A percentile compares a stretch with the other conserved stretches of the same genome.
Conservation (phyloP, 2,329 filamentous ascomycete genomes). For the Calonectria pteridis region DNA sequence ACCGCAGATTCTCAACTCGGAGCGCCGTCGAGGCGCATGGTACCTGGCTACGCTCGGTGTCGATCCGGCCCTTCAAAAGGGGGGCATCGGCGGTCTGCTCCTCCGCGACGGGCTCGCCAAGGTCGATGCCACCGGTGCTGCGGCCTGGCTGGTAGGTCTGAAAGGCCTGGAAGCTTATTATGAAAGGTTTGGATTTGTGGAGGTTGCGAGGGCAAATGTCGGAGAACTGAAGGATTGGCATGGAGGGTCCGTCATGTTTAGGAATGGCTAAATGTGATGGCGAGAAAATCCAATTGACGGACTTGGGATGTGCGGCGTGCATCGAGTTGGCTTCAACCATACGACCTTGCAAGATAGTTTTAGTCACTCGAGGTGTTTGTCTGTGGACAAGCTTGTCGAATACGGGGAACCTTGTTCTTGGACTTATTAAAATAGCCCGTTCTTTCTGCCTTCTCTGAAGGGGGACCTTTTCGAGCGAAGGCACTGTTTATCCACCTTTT, state of each 20-base stretch:
- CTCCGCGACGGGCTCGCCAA: constrained; percentile 46
- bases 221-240: constrained; percentile 52
- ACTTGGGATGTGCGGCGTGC: not conserved
- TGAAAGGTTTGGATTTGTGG: constrained; percentile 48
- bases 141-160: constrained; percentile 50
- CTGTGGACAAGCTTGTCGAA: not conserved
- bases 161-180: constrained; percentile 50
- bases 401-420: too few relatives aligned
- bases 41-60: constrained; percentile 53
- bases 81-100: constrained; percentile 48
- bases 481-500: too few relatives aligned
- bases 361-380: too few relatives aligned
- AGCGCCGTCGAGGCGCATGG: constrained; percentile 48
- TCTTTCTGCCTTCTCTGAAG: not conserved
- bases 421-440: too few relatives aligned
- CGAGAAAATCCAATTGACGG: not conserved
- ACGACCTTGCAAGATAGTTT: not conserved
- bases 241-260: constrained; percentile 54
- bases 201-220: constrained; percentile 52
- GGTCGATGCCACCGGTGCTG: constrained; percentile 46
- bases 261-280: constrained; percentile 41
- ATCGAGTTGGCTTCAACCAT: too few relatives aligned
- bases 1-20: constrained; percentile 42
- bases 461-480: too few relatives aligned
- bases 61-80: constrained; percentile 47